A percentile compares a stretch with the other conserved stretches of the same genome.
phyloP scores from a whole-genome alignment of 176 grass and related monocot species.

The Phyllostachys edulis region DNA sequence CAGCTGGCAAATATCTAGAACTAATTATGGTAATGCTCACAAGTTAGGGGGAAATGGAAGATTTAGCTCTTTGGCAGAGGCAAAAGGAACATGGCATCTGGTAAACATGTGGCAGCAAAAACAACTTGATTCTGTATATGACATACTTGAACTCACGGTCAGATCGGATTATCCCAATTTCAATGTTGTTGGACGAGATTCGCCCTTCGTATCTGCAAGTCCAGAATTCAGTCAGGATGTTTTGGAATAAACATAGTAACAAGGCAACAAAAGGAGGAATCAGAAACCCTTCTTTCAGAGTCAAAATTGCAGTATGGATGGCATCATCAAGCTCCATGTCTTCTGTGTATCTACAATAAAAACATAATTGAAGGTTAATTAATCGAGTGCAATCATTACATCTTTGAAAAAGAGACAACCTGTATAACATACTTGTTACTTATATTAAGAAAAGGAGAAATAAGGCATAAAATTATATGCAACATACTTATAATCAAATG shows the following conservation, averaged over 20 bases:
- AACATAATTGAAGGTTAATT: background rate
- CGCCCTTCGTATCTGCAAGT: constrained; percentile 64
- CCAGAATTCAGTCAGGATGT: constrained; percentile 10
- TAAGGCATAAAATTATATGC: background rate
- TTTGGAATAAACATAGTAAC: background rate
- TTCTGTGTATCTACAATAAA: constrained; percentile 62
- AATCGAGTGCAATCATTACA: background rate
- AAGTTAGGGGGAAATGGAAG: background rate
- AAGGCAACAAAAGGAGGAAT: background rate
- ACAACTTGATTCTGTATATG: background rate
- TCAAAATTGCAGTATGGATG: constrained; percentile 80
- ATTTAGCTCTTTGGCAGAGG: background rate
- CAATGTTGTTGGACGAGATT: constrained; percentile 72
- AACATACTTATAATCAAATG: background rate
- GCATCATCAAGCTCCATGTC: constrained; percentile 89
- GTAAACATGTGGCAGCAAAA: background rate
- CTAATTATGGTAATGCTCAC: background rate
- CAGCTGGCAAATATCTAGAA: background rate
- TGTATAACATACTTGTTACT: background rate
- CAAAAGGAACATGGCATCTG: background rate
- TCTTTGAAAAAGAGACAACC: background rate
- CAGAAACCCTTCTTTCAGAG: constrained; percentile 77
- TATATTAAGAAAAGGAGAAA: background rate
- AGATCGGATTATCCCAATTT: constrained; percentile 65
- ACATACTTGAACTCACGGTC: constrained; percentile 64